These are phyloP conservation scores for Ophiostoma montium DNA, from an alignment of 2,329 filamentous ascomycete genomes.

Conservation along the genomic window DNA sequence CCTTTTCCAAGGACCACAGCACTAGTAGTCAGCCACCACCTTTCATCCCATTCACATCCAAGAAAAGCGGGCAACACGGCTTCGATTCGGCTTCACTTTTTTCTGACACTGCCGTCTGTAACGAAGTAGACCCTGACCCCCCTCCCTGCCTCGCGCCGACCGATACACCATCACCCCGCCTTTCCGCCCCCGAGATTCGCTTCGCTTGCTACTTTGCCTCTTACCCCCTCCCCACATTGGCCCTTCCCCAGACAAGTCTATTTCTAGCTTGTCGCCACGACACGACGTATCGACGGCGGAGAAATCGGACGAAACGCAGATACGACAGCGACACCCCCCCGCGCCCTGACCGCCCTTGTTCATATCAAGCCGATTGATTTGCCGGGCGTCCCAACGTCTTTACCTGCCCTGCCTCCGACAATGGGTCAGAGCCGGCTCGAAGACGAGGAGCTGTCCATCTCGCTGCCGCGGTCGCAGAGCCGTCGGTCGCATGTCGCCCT, in stretches of 20 bases:
- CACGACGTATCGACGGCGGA: no score
- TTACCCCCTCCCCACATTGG: no score
- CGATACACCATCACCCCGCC: no score
- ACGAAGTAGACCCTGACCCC: no score
- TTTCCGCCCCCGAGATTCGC: no score
- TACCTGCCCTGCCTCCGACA: conserved; percentile 1
- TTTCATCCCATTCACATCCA: conserved; percentile 4
- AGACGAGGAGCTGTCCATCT: conserved; percentile 73
- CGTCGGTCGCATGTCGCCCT: conserved; percentile 28
- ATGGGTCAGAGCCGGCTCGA: conserved; percentile 50
- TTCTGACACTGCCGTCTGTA: background rate
- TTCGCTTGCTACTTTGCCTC: no score
- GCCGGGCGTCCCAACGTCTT: no score
- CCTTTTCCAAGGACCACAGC: background rate
- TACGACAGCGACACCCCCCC: background rate
- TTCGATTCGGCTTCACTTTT: background rate
- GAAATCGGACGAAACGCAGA: background rate
- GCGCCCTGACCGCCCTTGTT: background rate
- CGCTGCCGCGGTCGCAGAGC: conserved; percentile 50
- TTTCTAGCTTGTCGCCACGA: no score
- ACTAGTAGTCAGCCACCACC: conserved; percentile 1
- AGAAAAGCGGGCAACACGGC: background rate
- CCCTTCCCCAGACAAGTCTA: no score
- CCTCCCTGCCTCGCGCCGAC: no score
- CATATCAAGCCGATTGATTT: no score